Evolutionary conservation across 371 early-diverging fungal genomes (phyloP), one percentile per base, ranked within the genome.

Genomic region (Circinella umbellata): DNA sequence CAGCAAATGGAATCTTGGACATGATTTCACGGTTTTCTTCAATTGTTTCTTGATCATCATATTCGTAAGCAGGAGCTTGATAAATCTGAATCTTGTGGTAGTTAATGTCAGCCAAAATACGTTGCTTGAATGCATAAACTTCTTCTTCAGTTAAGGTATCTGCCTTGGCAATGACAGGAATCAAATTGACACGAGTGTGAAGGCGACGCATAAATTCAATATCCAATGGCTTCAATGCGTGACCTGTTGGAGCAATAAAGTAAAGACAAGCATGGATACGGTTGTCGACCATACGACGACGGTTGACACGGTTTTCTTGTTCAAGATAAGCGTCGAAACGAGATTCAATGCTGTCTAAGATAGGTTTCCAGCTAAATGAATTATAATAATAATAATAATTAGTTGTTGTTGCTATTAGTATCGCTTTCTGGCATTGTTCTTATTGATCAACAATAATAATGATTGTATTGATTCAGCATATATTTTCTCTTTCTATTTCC

Each of bases 101-200:
- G 69, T 89, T 89, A 79, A 99, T 95, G 82, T 98, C 96, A 67
- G 95, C 93, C 72, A 95, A 80, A 67, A 99, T 96, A 73, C 96
- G 85, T 76, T 89, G 80, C 89, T 99, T 99, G 86, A 98, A 97
- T 6, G 86, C 84, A 72, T 83, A 89, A 53, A 99, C 88, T 87
- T 99, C 99, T 61, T 95, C 94, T 67, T 94, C 90, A 54, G 99
- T 99, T 81, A 99, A 86, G 55, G 97, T 98, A 76, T 99, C 99
- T 17, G 98, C 91, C 77, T 99, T 98, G 73, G 99, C 95, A 76
- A 99, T 96, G 47, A 99, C 94, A 17, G 99, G 99, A 73, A 99
- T 95, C 72, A 99, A 86, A 83, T 99, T 99, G 76, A 97, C 98
- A 74, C 94, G 90, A 57, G 93, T 92, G 72, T 94, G 95, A 62